Evolutionary conservation across 129 eudicot species (phyloP), one percentile per base, ranked within the genome.

Genomic region (Escallonia rubra): DNA sequence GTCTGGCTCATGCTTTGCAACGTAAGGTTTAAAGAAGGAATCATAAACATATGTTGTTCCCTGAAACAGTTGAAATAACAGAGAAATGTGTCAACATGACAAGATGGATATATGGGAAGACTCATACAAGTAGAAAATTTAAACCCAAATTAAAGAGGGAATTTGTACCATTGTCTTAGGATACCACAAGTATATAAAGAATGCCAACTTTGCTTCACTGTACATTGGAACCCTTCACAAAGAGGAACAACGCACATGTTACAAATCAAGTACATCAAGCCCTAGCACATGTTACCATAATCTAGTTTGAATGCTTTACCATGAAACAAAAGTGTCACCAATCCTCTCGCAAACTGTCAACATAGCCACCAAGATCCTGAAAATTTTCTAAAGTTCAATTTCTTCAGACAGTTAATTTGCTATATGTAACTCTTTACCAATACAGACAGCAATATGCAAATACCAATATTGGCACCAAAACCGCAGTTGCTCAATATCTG

Each of bases 391-490:
- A 45, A 66, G 2, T 65, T 61, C 41, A n/a, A 64, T 10, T 41
- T 14, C 49, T 69, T 69, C 50, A 45, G 71, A 63, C 74, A 57
- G 15, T 6, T 43, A 49, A 54, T 51, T 34, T 41, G 16, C 43
- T 11, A 14, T 40, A 4, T 8, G 16, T 23, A 61, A 41, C 59
- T 59, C 6, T 16, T 57, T 54, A 67, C 3, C 3, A 3, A 14
- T 5, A 34, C 8, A n/a, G 59, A 38, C 5, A 51, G 47, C 16
- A 42, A 49, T 41, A 12, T 56, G 39, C 13, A 57, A 64, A 64
- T 85, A 91, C 98, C 98, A 91, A 72, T 88, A 91, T 61, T 91
- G 98, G 81, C 96, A 91, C 98, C 96, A 91, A 81, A 91, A 91
- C 10, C 95, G 96, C 46, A 91, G 90, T 57, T 83, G 91, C 72